A percentile compares a stretch with the other conserved stretches of the same genome.
Conservation (phyloP, 306 rosid species). For the Cucumis hystrix region DNA sequence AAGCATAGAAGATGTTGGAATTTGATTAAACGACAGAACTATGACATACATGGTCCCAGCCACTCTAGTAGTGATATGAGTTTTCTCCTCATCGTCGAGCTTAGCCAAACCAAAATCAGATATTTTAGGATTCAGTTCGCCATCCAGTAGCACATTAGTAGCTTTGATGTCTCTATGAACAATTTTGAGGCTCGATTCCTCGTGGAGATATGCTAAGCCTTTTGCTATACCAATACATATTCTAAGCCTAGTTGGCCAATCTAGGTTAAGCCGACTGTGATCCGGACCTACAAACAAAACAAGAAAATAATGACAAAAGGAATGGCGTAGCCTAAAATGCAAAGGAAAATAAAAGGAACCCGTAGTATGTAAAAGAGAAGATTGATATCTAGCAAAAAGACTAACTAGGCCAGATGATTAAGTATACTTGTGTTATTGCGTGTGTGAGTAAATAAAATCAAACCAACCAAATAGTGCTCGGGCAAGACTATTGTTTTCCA, state of each 20-base stretch:
- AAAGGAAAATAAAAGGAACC: neutral
- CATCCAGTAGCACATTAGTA: conserved; percentile 60
- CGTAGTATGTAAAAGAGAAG: neutral
- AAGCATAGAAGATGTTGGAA: neutral
- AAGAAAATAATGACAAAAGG: neutral
- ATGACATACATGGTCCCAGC: conserved; percentile 67
- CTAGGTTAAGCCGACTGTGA: conserved; percentile 16
- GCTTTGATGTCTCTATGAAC: conserved; percentile 77
- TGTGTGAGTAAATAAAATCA: neutral
- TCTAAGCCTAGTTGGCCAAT: conserved; percentile 48
- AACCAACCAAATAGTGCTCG: conserved; percentile 54
- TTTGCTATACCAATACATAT: conserved; percentile 69
- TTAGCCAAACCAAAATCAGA: conserved; percentile 74
- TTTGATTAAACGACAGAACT: neutral
- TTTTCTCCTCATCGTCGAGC: conserved; percentile 54
- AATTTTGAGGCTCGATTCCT: conserved; percentile 53
- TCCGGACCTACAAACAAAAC: conserved; percentile 20
- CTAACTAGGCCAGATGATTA: neutral
- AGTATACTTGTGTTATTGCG: neutral
- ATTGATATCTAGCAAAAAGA: neutral
- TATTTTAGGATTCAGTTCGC: conserved; percentile 52
- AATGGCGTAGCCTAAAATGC: neutral
- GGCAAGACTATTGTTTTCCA: conserved; percentile 68
- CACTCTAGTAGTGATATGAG: conserved; percentile 60
- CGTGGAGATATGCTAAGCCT: conserved; percentile 69